A percentile compares a stretch with the other conserved stretches of the same genome.
Conservation (phyloP, 2,329 filamentous ascomycete genomes). For the Ophiostoma pallidulum region DNA sequence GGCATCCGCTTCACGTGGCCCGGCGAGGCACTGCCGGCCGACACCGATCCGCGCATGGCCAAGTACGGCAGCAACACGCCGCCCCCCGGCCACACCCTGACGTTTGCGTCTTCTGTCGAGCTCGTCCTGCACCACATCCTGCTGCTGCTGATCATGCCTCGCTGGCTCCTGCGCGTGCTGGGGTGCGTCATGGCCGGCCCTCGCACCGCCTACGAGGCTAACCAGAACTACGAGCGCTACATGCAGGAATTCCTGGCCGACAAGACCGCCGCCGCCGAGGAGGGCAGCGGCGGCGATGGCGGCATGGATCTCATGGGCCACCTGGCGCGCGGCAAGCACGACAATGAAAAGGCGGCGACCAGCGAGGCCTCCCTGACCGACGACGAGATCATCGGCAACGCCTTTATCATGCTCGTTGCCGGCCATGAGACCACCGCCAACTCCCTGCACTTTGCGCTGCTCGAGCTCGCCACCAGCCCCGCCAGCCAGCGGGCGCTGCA, state of each 20-base stretch:
- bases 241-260: slow-evolving; percentile 58
- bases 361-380: slow-evolving; percentile 34
- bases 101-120: slow-evolving; percentile 54
- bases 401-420: slow-evolving; percentile 59
- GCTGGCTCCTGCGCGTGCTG: slow-evolving; percentile 41
- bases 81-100: slow-evolving; percentile 49
- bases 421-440: slow-evolving; percentile 78
- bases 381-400: slow-evolving; percentile 62
- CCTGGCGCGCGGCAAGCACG: slow-evolving; percentile 35
- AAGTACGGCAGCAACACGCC: slow-evolving; percentile 40
- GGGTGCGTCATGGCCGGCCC: slow-evolving; percentile 41
- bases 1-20: slow-evolving; percentile 54
- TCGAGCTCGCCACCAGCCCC: slow-evolving; percentile 58
- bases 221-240: slow-evolving; percentile 57
- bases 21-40: slow-evolving; percentile 42
- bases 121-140: slow-evolving; percentile 55
- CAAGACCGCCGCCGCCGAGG: slow-evolving; percentile 39
- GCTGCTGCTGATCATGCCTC: slow-evolving; percentile 49
- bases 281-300: slow-evolving; percentile 30
- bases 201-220: slow-evolving; percentile 43
- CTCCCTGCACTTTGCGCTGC: slow-evolving; percentile 59
- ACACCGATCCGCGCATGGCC: slow-evolving; percentile 33
- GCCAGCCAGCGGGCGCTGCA: slow-evolving; percentile 57
- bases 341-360: slow-evolving; percentile 18
- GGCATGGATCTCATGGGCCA: slow-evolving; percentile 43